Evolutionary conservation across 805 yeast species (phyloP).

Genomic region (Lachancea kluyveri): DNA sequence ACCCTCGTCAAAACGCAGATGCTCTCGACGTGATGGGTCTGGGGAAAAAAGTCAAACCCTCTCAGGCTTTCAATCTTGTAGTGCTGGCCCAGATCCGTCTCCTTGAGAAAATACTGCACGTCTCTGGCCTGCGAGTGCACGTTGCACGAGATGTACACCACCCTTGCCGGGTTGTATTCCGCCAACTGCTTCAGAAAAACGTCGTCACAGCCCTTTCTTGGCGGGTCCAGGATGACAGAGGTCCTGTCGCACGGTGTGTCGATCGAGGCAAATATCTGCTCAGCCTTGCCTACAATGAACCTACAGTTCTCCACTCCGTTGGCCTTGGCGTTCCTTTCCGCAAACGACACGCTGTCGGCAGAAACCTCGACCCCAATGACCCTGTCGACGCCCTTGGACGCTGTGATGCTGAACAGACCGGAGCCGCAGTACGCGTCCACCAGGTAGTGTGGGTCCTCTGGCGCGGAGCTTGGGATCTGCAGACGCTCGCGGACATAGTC

Average conservation of each 20-base stretch:
- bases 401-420: conserved; percentile 85
- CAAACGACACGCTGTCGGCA: conserved; percentile 85
- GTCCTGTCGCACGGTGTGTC: conserved; percentile 72
- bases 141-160: conserved; percentile 94
- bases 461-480: conserved; percentile 36
- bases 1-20: conserved; percentile 59
- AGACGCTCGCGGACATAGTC: conserved; percentile 72
- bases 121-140: conserved; percentile 98
- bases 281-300: conserved; percentile 90
- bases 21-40: conserved; percentile 88
- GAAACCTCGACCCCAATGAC: conserved; percentile 93
- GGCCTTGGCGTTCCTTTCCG: conserved; percentile 68
- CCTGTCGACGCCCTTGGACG: conserved; percentile 71
- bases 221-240: conserved; percentile 91
- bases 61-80: conserved; percentile 76
- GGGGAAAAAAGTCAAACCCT: conserved; percentile 97
- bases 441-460: conserved; percentile 52
- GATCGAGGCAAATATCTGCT: conserved; percentile 72
- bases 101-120: conserved; percentile 69
- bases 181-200: conserved; percentile 80
- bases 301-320: conserved; percentile 74
- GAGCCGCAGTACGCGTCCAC: conserved; percentile 97
- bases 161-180: conserved; percentile 73
- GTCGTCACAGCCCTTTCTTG: conserved; percentile 94
- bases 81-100: conserved; percentile 52